Base-by-base conservation (phyloP, 805 yeast species). In the Isabelozyma gotoi region DNA sequence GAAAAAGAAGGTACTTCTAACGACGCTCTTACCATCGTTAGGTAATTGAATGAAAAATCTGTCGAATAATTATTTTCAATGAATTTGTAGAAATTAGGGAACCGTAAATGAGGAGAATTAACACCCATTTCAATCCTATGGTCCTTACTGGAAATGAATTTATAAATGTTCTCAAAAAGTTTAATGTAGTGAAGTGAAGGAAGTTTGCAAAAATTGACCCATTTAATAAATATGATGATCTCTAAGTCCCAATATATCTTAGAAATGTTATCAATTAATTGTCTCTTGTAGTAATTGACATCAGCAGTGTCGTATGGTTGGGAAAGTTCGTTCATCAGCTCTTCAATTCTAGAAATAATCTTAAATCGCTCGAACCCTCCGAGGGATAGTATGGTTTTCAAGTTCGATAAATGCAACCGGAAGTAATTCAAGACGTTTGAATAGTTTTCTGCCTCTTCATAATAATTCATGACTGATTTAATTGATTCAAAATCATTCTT, bases 81-180 rank as follows among this genome's bases (percentile, higher is more conserved):
- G 21, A 52, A 49, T 10, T 46, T 46, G 46, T 61, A 59, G 41
- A 63, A 61, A 11, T 38, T 41, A 3, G 63, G 65, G 41, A 60
- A 64, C 32, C 56, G 38, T 14, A 63, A 38, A 8, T 50, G 51
- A 1, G 67, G 67, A 4, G 59, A 53, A 19, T 50, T 49, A 0
- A 67, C 61, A 36, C 49, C 52, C 18, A 52, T n/a, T 21, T 46
- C 46, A 33, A 49, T 45, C 34, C 51, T 48, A 19, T 53, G 37
- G 17, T 33, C 44, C 4, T 36, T 18, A 32, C 47, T 38, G 8
- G 40, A 21, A 1, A 46, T 38, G 29, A 57, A 47, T 24, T 40
- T 37, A 17, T 42, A 44, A 5, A 52, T 35, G 40, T 56, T 59
- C 38, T 61, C 67, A 43, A 57, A 61, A 7, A 27, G 14, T 17